A percentile compares a stretch with the other conserved stretches of the same genome.
Evolutionary conservation across 1,139 yeast genomes (phyloP).

Genomic region (Candida frijolesensis): DNA sequence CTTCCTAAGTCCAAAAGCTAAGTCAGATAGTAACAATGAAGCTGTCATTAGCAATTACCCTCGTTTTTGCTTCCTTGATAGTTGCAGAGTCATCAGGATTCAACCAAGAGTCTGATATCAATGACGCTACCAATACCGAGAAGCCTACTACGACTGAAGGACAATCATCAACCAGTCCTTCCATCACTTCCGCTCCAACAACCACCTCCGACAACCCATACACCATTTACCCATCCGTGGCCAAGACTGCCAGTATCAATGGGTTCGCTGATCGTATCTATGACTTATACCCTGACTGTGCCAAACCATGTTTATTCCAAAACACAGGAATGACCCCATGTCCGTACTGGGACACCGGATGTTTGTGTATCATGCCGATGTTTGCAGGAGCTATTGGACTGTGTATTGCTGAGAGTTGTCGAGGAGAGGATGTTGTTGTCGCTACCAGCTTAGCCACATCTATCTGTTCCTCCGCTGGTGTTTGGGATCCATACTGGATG

Average conservation of each 20-base stretch:
- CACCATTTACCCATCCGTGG: conserved; percentile 34
- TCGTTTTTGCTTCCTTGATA: conserved; percentile 9
- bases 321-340: conserved; percentile 35
- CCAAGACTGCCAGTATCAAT: conserved; percentile 36
- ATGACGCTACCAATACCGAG: neutral
- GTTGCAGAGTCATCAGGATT: conserved; percentile 1
- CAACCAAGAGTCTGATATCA: neutral
- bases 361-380: conserved; percentile 37
- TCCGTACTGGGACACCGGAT: conserved; percentile 42
- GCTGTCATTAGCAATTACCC: conserved; percentile 8
- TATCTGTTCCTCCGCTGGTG: conserved; percentile 45
- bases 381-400: conserved; percentile 30
- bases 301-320: conserved; percentile 23
- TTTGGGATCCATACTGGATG: conserved; percentile 36
- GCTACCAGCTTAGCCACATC: conserved; percentile 45
- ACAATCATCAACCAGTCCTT: no score
- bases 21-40: conserved; percentile 4
- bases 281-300: conserved; percentile 26
- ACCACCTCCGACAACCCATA: conserved; percentile 15
- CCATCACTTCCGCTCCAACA: conserved; percentile 7
- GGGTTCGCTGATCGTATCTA: conserved; percentile 41
- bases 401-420: conserved; percentile 32
- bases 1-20: neutral
- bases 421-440: conserved; percentile 30
- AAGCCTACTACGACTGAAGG: no score